These are phyloP conservation scores for Echeveria elegans DNA, from an alignment of 164 flowering plant genomes.

Conservation along the genomic window DNA sequence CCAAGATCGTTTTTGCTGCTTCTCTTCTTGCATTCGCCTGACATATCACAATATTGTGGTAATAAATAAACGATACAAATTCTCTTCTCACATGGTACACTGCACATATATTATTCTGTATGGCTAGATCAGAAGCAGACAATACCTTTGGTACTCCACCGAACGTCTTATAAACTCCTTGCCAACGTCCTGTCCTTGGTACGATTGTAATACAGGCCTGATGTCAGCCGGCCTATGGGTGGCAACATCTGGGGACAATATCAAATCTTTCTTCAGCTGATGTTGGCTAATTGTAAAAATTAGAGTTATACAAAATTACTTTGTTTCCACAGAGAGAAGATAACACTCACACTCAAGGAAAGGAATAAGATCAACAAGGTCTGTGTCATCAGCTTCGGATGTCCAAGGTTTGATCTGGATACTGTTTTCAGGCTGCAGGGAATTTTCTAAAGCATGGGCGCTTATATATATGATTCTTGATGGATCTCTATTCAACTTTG, in stretches of 20 bases:
- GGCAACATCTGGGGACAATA: conserved; percentile 68
- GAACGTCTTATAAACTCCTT: conserved; percentile 79
- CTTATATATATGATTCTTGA: conserved; percentile 65
- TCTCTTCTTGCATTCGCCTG: conserved; percentile 72
- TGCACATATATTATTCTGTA: background rate
- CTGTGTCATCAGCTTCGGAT: conserved; percentile 62
- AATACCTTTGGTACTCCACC: conserved; percentile 68
- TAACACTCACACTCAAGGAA: conserved; percentile 71
- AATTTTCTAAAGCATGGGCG: conserved; percentile 60
- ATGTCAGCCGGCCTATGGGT: conserved; percentile 72
- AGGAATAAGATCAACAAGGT: conserved; percentile 79
- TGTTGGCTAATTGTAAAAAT: background rate
- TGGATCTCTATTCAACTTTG: conserved; percentile 88
- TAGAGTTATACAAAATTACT: background rate
- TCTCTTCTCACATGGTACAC: background rate
- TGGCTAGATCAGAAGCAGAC: background rate
- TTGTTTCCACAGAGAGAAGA: background rate
- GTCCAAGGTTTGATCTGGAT: conserved; percentile 70
- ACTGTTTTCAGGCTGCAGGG: conserved; percentile 82
- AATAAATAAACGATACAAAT: background rate
- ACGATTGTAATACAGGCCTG: conserved; percentile 71
- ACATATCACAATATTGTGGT: conserved; percentile 12
- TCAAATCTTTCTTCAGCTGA: background rate
- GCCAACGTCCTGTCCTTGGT: conserved; percentile 64
- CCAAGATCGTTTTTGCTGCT: conserved; percentile 46